phyloP scores from a whole-genome alignment of 352 stramenopile species.

The Phytophthora parvispora region DNA sequence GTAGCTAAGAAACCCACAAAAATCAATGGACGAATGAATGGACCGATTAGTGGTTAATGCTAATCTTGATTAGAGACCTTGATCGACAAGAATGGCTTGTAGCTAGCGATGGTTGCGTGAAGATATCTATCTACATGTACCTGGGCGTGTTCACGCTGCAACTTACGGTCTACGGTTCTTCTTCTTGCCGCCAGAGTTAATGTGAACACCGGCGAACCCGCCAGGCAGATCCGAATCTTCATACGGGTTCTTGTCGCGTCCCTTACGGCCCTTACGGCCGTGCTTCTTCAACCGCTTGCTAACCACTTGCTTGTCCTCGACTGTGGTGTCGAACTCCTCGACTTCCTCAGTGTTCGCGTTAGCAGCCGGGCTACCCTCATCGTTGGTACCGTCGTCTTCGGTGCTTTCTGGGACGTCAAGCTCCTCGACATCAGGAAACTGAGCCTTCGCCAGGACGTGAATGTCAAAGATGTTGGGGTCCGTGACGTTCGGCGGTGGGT shows the following conservation, averaged over 20 bases:
- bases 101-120: constrained; percentile 4
- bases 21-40: constrained; percentile 48
- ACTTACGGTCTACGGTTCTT: constrained; percentile 60
- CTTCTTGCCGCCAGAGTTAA: constrained; percentile 85
- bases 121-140: constrained; percentile 31
- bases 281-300: constrained; percentile 94
- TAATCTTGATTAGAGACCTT: too few relatives aligned
- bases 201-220: constrained; percentile 59
- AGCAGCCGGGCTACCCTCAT: not conserved
- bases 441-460: constrained; percentile 62
- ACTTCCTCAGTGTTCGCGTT: constrained; percentile 41
- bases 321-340: constrained; percentile 78
- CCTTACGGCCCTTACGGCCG: constrained; percentile 97
- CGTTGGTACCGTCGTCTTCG: constrained; percentile 23
- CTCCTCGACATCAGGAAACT: constrained; percentile 67
- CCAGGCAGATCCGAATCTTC: constrained; percentile 85
- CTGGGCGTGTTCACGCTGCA: not conserved
- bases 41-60: constrained; percentile 23
- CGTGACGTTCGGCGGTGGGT: constrained; percentile 89
- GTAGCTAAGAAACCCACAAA: constrained; percentile 42
- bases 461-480: constrained; percentile 81
- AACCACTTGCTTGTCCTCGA: constrained; percentile 72
- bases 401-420: constrained; percentile 14
- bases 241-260: constrained; percentile 98
- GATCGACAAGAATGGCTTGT: not conserved